Evolutionary conservation across 371 early-diverging fungal species (phyloP).

Genomic region (Mortierella sp.): DNA sequence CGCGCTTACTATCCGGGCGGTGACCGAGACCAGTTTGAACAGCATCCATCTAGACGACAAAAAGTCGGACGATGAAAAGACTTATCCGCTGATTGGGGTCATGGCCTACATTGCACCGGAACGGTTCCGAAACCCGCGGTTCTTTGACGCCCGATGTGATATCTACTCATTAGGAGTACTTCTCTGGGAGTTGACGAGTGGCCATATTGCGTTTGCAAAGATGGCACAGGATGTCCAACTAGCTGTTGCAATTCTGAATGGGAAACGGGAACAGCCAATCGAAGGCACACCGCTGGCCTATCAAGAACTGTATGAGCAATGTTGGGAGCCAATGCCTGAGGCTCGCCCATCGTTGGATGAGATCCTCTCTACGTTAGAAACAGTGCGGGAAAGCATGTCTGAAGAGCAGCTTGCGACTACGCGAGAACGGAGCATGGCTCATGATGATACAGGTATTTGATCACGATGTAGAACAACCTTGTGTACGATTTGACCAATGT

Average conservation of each 20-base stretch:
- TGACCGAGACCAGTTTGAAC: no score
- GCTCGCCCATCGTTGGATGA: slow-evolving; percentile 30
- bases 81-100: slow-evolving; percentile 24
- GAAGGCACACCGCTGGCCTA: slow-evolving; percentile 47
- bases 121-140: slow-evolving; percentile 28
- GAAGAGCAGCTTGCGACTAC: slow-evolving; percentile 17
- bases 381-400: slow-evolving; percentile 6
- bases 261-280: slow-evolving; percentile 34
- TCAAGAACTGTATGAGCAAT: slow-evolving; percentile 28
- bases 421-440: background rate
- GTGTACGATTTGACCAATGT: background rate
- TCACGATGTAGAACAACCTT: background rate
- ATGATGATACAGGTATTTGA: background rate
- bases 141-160: slow-evolving; percentile 39
- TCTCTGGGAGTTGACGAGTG: slow-evolving; percentile 49
- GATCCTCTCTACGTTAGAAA: slow-evolving; percentile 6
- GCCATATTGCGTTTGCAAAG: slow-evolving; percentile 20
- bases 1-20: no score
- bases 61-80: no score
- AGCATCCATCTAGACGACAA: no score
- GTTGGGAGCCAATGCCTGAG: slow-evolving; percentile 41
- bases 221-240: slow-evolving; percentile 25
- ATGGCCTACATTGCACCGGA: slow-evolving; percentile 52
- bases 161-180: slow-evolving; percentile 49
- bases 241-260: slow-evolving; percentile 25